Percentiles rank a stretch among this genome's conserved stretches.
Conservation (phyloP, 2,329 filamentous ascomycete species). For the Calycina marina region DNA sequence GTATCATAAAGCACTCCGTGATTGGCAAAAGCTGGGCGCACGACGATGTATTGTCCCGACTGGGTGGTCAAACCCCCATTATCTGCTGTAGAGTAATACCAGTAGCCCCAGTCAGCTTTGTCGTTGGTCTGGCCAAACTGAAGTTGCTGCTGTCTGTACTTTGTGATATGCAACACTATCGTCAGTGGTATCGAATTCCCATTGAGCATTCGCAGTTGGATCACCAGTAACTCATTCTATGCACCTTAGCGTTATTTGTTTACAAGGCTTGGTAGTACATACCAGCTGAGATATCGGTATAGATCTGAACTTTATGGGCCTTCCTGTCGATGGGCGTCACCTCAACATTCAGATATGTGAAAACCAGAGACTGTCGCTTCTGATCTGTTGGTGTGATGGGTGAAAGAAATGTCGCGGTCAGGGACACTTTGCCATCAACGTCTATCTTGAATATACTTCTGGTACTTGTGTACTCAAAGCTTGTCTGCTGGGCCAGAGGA, state of each 20-base stretch:
- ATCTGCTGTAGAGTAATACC: conserved; percentile 58
- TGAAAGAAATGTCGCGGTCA: conserved; percentile 58
- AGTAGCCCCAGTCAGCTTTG: conserved; percentile 67
- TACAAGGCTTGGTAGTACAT: conserved; percentile 2
- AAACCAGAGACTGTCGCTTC: conserved; percentile 51
- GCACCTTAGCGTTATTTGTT: conserved; percentile 2
- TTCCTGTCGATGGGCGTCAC: conserved; percentile 47
- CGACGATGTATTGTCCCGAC: conserved; percentile 48
- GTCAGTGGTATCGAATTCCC: conserved; percentile 38
- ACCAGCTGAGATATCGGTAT: conserved; percentile 60
- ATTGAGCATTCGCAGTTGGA: conserved; percentile 37
- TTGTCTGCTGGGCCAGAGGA: conserved; percentile 40
- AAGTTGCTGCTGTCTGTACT: conserved; percentile 44
- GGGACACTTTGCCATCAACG: conserved; percentile 41
- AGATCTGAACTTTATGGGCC: conserved; percentile 52
- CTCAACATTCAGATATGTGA: conserved; percentile 54
- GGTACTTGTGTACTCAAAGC: conserved; percentile 58
- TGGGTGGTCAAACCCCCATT: conserved; percentile 46
- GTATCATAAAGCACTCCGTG: conserved; percentile 48
- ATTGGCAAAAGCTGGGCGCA: conserved; percentile 52
- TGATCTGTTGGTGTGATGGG: conserved; percentile 54
- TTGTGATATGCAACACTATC: conserved; percentile 46
- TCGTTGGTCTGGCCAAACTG: conserved; percentile 55
- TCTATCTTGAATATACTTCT: conserved; percentile 55
- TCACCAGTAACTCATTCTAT: conserved; percentile 61